These are phyloP conservation scores for Silene conica DNA, from an alignment of 148 eudicot genomes.

Conservation along the genomic window DNA sequence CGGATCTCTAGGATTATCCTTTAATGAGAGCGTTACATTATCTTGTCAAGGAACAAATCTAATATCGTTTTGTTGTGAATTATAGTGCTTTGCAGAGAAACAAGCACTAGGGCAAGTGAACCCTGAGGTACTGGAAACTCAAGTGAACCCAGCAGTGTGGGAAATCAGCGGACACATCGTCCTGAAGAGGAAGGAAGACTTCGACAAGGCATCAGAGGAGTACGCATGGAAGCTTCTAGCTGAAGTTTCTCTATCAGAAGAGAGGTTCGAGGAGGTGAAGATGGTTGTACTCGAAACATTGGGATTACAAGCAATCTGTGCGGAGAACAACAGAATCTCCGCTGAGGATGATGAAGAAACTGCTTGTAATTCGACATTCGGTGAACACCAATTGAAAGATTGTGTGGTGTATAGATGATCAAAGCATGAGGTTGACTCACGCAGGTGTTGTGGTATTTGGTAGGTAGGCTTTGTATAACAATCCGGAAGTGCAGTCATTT, in stretches of 20 bases:
- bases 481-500: neutral
- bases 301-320: conserved; percentile 26
- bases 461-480: neutral
- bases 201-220: conserved; percentile 58
- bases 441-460: neutral
- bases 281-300: conserved; percentile 44
- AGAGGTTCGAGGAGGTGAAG: conserved; percentile 55
- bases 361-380: neutral
- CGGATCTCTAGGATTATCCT: neutral
- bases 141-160: conserved; percentile 88
- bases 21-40: neutral
- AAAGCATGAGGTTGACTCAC: neutral
- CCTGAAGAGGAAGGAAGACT: conserved; percentile 63
- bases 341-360: conserved; percentile 9
- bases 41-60: neutral
- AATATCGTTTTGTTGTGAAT: neutral
- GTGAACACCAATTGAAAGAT: conserved; percentile 25
- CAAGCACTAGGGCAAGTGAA: conserved; percentile 73
- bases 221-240: conserved; percentile 72
- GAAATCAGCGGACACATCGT: conserved; percentile 87
- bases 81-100: conserved; percentile 78
- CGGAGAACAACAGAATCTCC: neutral
- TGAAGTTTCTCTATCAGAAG: conserved; percentile 68
- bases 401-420: conserved; percentile 25
- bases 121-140: conserved; percentile 62